Base-by-base conservation (phyloP, 805 yeast species). In the Clavispora asparagi region DNA sequence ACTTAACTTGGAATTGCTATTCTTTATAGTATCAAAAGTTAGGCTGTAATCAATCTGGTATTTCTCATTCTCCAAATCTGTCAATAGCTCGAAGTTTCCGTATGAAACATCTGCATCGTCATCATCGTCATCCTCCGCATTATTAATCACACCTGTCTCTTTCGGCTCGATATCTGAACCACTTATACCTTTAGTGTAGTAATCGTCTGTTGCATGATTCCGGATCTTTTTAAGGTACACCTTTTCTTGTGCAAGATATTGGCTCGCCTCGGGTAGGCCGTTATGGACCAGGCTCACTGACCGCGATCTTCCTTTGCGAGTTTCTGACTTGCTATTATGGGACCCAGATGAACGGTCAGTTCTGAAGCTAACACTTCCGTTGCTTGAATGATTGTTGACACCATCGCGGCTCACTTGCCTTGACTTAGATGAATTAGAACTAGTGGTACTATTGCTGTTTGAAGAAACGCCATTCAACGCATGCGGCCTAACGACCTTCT, bases 161-260 rank as follows among this genome's bases (percentile, higher is more conserved):
- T 45, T 48, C 23, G 43, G 36, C 19, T 54, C 53, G 10, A 42
- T 65, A 40, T 61, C 61, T 9, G 68, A 71, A 3, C 70, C 76
- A 14, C 79, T 68, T 37, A 83, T 78, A 4, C 84, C 87, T 53
- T 81, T 81, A 11, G 87, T 83, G 58, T 84, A 83, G 60, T 84
- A 84, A 55, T 86, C 94, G 61, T 85, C 88, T 4, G 71, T 76
- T 35, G 72, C 67, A 51, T 79, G 83, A 52, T 81, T 81, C 48
- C 77, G 74, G 57, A 86, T 77, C 57, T 79, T 79, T 46, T 76
- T 78, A 47, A 87, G 62, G 55, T 86, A 86, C 0, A 81, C 77
- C 55, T 75, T 75, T 58, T 87, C 94, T 56, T 85, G 91, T 3
- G 82, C 78, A 47, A 73, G 57, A 58, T 79, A 79, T 54, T 70